Base-by-base conservation (phyloP, 1,139 yeast genomes). In the Diutina pseudorugosa region DNA sequence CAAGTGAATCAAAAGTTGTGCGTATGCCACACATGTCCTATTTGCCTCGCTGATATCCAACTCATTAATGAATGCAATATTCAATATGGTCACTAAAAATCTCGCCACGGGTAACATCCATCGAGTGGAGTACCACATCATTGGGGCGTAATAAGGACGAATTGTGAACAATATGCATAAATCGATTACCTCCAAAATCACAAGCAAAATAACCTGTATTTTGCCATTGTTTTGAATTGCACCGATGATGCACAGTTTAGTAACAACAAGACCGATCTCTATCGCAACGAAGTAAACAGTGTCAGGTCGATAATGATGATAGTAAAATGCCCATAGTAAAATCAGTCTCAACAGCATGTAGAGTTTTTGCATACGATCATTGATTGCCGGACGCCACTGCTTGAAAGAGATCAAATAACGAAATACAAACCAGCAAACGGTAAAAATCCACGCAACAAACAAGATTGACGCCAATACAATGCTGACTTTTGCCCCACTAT, bases 331-430 rank as follows among this genome's bases (percentile, higher is more conserved):
- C 82, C 82, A 79, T 2, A 71, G 55, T 53, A 77, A 65, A 50
- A 79, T 71, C 2, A 72, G 65, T 54, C 67, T 72, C 53, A 77
- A 67, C 1, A 80, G 76, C 1, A 80, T 72, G 58, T 78, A 79
- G 4, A 79, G 59, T 55, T 65, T 65, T 9, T 67, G 57, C n/a
- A 69, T 60, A 16, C 63, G 65, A n/a, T 60, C 58, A 53, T 57
- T 69, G 23, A 55, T 53, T 8, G 49, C 52, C 2, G 64, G 19
- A 18, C 61, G 55, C 56, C 60, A 58, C 9, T 55, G 51, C 21
- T 57, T 57, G 23, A 70, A 44, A 1, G 65, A 53, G 16, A 67
- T 53, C 25, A 73, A 57, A 52, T 65, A 73, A 43, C 62, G 61
- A 55, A 67, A 61, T 2, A 66, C 58, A 56, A 77, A 77, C 56